Evolutionary conservation across 1,284 basidiomycete genomes (phyloP).

Genomic region (Schizopora paradoxa): DNA sequence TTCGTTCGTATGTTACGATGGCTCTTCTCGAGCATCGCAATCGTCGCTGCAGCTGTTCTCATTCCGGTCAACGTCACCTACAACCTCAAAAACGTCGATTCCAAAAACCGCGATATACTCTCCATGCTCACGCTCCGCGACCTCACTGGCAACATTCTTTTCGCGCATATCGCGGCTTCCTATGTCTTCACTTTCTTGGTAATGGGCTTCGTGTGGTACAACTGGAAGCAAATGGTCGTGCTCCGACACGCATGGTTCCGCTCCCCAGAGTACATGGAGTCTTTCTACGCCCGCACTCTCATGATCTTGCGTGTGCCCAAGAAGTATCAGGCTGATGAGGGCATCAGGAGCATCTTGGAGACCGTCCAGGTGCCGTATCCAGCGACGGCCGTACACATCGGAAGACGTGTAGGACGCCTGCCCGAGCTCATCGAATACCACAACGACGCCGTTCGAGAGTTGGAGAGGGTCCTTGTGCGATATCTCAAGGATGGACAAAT

Average conservation of each 20-base stretch:
- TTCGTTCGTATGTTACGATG: conserved; percentile 85
- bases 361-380: conserved; percentile 76
- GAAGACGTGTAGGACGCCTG: conserved; percentile 67
- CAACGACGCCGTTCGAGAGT: conserved; percentile 78
- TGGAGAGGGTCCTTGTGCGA: conserved; percentile 78
- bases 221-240: conserved; percentile 71
- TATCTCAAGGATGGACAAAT: conserved; percentile 79
- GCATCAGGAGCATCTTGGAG: conserved; percentile 66
- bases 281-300: conserved; percentile 77
- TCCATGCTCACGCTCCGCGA: conserved; percentile 78
- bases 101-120: conserved; percentile 51
- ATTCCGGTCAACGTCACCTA: conserved; percentile 75
- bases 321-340: conserved; percentile 73
- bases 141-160: conserved; percentile 61
- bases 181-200: conserved; percentile 71
- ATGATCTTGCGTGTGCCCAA: conserved; percentile 70
- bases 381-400: conserved; percentile 79
- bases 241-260: conserved; percentile 70
- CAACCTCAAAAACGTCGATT: conserved; percentile 59
- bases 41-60: conserved; percentile 68
- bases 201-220: conserved; percentile 58
- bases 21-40: conserved; percentile 66
- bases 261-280: conserved; percentile 68
- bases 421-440: conserved; percentile 81
- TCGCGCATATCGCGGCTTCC: conserved; percentile 68